phyloP scores from a whole-genome alignment of 2,329 filamentous ascomycete genomes.

The Neoascochyta sp. region DNA sequence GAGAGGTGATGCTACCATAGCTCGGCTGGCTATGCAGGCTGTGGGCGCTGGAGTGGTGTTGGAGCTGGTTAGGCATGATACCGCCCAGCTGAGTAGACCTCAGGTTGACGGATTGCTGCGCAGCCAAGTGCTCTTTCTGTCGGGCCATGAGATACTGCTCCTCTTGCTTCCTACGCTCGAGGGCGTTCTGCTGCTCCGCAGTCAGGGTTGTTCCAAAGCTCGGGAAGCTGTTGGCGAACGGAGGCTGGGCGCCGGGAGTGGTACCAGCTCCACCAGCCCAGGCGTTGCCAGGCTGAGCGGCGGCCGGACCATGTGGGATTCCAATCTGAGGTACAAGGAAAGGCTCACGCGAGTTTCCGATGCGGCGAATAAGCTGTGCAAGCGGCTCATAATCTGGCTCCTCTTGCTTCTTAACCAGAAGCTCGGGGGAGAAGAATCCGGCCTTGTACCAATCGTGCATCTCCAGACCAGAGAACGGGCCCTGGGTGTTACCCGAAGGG shows the following conservation, averaged over 20 bases:
- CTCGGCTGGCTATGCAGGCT: constrained; percentile 96
- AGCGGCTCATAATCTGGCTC: constrained; percentile 92
- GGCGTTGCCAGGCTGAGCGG: constrained; percentile 45
- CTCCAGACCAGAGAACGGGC: constrained; percentile 91
- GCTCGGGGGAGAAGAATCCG: constrained; percentile 91
- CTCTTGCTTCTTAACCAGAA: constrained; percentile 92
- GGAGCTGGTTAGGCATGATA: constrained; percentile 61
- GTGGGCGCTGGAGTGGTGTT: constrained; percentile 92
- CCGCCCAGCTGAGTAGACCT: constrained; percentile 60
- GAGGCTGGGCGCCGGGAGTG: constrained; percentile 59
- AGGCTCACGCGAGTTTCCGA: constrained; percentile 94
- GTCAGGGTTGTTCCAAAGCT: constrained; percentile 96
- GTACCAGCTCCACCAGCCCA: constrained; percentile 44
- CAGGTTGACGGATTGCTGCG: constrained; percentile 73
- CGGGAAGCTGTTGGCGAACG: constrained; percentile 88
- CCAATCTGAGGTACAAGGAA: constrained; percentile 98
- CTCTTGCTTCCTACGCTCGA: constrained; percentile 94
- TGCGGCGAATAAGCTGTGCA: constrained; percentile 88
- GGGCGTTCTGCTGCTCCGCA: constrained; percentile 94
- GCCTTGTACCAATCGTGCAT: constrained; percentile 99
- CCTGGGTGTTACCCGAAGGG: constrained; percentile 86
- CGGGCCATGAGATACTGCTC: constrained; percentile 96
- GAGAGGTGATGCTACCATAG: constrained; percentile 91
- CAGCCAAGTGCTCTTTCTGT: constrained; percentile 87
- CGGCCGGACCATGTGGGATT: constrained; percentile 78